Conservation (phyloP, 495 filamentous ascomycete genomes). For the Lentithecium fluviatile region DNA sequence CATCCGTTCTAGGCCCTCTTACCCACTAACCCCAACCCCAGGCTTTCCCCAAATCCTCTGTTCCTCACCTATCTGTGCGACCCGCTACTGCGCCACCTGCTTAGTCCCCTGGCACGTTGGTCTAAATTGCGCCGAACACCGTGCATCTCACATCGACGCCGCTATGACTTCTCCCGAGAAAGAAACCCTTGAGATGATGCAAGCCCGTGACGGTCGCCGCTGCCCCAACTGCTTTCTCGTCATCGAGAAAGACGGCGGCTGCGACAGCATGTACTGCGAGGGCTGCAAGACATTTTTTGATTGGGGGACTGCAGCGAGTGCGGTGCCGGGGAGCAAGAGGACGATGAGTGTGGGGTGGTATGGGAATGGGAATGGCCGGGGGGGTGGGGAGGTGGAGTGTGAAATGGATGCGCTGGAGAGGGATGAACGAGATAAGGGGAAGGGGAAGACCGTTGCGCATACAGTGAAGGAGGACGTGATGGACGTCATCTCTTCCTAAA, state of each 20-base stretch:
- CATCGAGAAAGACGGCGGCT: slow-evolving; percentile 29
- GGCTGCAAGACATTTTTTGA: slow-evolving; percentile 24
- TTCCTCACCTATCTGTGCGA: background rate
- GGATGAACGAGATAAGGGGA: background rate
- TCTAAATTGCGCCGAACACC: slow-evolving; percentile 13
- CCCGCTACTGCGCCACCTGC: background rate
- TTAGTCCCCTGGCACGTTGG: slow-evolving; percentile 8
- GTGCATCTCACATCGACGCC: slow-evolving; percentile 2
- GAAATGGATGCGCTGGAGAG: background rate
- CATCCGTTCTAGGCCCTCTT: too few species aligned
- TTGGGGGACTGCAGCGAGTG: slow-evolving; percentile 20
- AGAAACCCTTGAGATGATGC: slow-evolving; percentile 21
- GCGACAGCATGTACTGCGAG: slow-evolving; percentile 22
- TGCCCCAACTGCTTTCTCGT: slow-evolving; percentile 31
- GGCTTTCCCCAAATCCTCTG: slow-evolving; percentile 21
- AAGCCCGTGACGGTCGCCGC: slow-evolving; percentile 16
- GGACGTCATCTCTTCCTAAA: too few species aligned
- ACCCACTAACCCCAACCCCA: too few species aligned
- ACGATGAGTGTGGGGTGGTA: background rate
- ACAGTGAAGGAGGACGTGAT: too few species aligned
- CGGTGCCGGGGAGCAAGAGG: slow-evolving; percentile 12
- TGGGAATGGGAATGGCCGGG: background rate
- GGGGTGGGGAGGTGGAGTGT: too few species aligned
- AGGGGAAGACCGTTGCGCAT: too few species aligned
- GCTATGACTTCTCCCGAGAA: slow-evolving; percentile 20